Conservation (phyloP, 352 stramenopile species). For the Phytophthora hibernalis region DNA sequence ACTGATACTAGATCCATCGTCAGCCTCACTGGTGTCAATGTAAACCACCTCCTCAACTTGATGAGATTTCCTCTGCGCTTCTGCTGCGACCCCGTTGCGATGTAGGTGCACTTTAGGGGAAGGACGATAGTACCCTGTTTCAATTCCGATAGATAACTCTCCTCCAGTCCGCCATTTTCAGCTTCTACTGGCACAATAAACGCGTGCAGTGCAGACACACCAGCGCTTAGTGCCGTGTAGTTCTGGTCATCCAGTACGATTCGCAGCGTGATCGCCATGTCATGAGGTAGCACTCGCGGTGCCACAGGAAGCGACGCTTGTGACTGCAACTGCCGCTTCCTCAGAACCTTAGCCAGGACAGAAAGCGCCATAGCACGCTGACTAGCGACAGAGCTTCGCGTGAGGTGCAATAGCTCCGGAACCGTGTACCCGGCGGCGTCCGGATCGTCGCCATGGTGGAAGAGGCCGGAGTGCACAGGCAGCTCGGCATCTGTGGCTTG, state of each 20-base stretch:
- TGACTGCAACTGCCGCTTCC: conserved; percentile 40
- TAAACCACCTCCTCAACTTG: conserved; percentile 52
- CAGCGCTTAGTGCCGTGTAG: conserved; percentile 58
- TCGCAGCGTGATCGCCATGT: conserved; percentile 59
- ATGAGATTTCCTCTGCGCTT: conserved; percentile 1
- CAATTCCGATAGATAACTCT: conserved; percentile 32
- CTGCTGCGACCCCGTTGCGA: conserved; percentile 17
- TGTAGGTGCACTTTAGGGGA: conserved; percentile 51
- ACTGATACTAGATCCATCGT: conserved; percentile 48
- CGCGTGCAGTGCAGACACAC: conserved; percentile 57
- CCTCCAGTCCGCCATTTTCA: background rate
- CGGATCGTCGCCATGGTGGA: conserved; percentile 82
- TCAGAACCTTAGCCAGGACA: conserved; percentile 71
- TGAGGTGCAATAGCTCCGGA: conserved; percentile 73
- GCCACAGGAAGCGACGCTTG: conserved; percentile 19
- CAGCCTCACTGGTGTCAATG: conserved; percentile 50
- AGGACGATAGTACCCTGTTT: conserved; percentile 39
- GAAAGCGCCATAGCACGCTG: conserved; percentile 73
- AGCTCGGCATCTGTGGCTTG: conserved; percentile 23
- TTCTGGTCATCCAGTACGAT: conserved; percentile 73
- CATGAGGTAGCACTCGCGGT: conserved; percentile 48
- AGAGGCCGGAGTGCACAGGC: conserved; percentile 70
- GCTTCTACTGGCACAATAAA: conserved; percentile 52
- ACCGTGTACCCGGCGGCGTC: conserved; percentile 78
- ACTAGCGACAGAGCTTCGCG: conserved; percentile 73